phyloP scores from a whole-genome alignment of 2,329 filamentous ascomycete species.

The Lizonia empirigonia region DNA sequence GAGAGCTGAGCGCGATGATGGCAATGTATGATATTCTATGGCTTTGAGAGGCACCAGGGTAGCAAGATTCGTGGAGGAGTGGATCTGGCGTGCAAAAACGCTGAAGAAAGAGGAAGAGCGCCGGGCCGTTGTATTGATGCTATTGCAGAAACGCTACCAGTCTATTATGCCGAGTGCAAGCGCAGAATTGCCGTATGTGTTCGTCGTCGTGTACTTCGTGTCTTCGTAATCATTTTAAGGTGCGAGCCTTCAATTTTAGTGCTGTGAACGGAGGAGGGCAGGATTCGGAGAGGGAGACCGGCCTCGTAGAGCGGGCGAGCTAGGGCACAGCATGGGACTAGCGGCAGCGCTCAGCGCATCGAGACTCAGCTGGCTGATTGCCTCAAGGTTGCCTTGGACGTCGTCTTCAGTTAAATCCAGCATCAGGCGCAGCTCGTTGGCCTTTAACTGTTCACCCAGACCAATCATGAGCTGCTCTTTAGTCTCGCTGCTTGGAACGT shows the following conservation, averaged over 20 bases:
- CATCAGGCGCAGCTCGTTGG: slow-evolving; percentile 46
- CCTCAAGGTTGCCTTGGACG: slow-evolving; percentile 43
- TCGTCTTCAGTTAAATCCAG: slow-evolving; percentile 45
- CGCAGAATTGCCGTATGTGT: background rate
- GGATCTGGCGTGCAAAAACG: background rate
- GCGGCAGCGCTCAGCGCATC: slow-evolving; percentile 45
- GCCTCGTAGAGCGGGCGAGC: slow-evolving; percentile 43
- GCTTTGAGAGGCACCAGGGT: background rate
- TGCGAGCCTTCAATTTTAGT: background rate
- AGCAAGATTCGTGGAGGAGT: background rate
- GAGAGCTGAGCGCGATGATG: background rate
- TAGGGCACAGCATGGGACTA: slow-evolving; percentile 44
- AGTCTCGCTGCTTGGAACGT: slow-evolving; percentile 31
- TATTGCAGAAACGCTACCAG: background rate
- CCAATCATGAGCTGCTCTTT: slow-evolving; percentile 47
- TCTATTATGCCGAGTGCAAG: slow-evolving; percentile 6
- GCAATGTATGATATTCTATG: background rate
- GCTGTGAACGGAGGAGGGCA: slow-evolving; percentile 25
- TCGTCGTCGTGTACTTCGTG: slow-evolving; percentile 6
- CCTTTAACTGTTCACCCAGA: slow-evolving; percentile 41
- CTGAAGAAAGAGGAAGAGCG: background rate
- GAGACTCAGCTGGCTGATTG: slow-evolving; percentile 46
- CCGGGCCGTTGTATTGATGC: background rate
- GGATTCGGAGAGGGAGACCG: slow-evolving; percentile 44
- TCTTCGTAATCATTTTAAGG: slow-evolving; percentile 7